Evolutionary conservation across 345 rosid species (phyloP), one percentile per base, ranked within the genome.

Genomic region (Populus deltoides): DNA sequence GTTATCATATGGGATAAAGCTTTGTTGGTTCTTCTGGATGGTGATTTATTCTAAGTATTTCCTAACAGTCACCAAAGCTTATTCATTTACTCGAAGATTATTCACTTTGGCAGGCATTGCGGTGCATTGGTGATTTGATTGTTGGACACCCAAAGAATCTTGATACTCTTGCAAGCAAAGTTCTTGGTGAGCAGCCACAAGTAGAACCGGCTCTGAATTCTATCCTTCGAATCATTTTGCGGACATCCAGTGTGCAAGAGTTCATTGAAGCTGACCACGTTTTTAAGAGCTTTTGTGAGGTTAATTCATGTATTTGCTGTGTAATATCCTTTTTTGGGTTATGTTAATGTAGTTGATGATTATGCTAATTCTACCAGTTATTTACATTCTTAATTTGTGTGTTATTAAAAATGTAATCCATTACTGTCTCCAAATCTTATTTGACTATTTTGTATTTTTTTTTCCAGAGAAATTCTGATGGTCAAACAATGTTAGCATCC

Each of bases 151-250:
- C 94, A 53, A 90, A 90, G 86, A 93, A 92, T 81, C 88, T 84
- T 75, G 98, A 92, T 73, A 88, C 86, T 73, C 93, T 96, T 80
- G 90, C 88, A 68, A 92, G 93, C 85, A 94, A 96, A 91, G 89
- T 92, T 84, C 93, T 94, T 73, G 99, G 98, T 70, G 98, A 93
- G 85, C 92, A 89, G 75, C 88, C 89, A 69, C 99, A 92, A 86
- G 90, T 84, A 73, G 98, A 96, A 84, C 92, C 95, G 85, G 97
- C 97, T 79, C 83, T 96, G 87, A 96, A 91, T 87, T 94, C 97
- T 77, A 88, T 96, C 77, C 95, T 96, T 72, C 88, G 98, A 36
- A 94, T 96, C 81, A 94, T 91, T 83, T 82, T 96, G 83, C 88
- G 89, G 81, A 87, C 98, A 61, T 90, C 98, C 72, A 94, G 92